Conservation (phyloP, 225 moss, liverwort and hornwort species). For the Bryum argenteum region DNA sequence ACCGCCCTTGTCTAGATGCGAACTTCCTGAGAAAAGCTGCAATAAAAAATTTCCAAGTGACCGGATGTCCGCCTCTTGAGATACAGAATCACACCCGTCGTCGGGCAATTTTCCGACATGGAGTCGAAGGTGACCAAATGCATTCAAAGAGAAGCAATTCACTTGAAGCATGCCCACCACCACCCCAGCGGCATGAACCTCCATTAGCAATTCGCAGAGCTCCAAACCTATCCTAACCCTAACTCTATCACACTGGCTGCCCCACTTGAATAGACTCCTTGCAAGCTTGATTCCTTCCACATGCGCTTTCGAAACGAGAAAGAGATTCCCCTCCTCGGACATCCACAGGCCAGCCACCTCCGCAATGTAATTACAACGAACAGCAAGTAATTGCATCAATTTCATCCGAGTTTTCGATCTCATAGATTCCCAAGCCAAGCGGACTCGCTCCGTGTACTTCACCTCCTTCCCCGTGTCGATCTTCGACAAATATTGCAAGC, state of each 20-base stretch:
- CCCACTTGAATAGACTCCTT: conserved; percentile 26
- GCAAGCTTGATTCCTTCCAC: conserved; percentile 41
- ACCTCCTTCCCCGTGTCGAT: not conserved
- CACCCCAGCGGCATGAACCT: conserved; percentile 66
- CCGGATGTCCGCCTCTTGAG: conserved; percentile 73
- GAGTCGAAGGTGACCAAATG: conserved; percentile 57
- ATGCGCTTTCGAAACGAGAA: conserved; percentile 59
- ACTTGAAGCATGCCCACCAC: conserved; percentile 51
- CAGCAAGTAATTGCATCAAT: conserved; percentile 47
- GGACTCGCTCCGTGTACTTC: conserved; percentile 45
- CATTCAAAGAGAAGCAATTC: conserved; percentile 56
- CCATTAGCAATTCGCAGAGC: conserved; percentile 69
- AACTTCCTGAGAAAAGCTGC: conserved; percentile 54
- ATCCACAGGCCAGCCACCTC: conserved; percentile 72
- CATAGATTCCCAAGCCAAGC: conserved; percentile 48
- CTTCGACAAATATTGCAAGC: conserved; percentile 22
- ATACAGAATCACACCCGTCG: conserved; percentile 26
- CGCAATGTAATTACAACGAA: conserved; percentile 46
- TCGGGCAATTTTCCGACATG: conserved; percentile 39
- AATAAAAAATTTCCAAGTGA: conserved; percentile 70
- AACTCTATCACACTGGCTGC: conserved; percentile 13
- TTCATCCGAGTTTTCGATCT: conserved; percentile 43
- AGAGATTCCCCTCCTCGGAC: conserved; percentile 55
- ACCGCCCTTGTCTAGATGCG: conserved; percentile 30
- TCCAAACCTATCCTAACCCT: conserved; percentile 53